Conservation (phyloP, 345 rosid genomes). For the Gossypium longicalyx region DNA sequence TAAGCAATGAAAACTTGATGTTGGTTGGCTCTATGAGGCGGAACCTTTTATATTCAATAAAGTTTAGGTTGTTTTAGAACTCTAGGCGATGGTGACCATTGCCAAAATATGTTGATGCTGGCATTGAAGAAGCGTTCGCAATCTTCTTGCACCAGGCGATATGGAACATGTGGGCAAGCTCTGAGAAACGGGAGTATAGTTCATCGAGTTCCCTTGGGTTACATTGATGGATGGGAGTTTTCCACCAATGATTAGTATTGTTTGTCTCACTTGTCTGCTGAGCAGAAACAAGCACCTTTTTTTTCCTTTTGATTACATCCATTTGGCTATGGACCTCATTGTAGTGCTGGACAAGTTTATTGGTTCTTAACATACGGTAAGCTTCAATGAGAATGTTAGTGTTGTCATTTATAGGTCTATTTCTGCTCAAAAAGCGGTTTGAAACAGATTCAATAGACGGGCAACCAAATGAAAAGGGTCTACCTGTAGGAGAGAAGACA, state of each 20-base stretch:
- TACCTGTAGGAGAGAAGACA: slow-evolving; percentile 36
- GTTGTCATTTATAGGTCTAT: background rate
- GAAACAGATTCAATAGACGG: slow-evolving; percentile 31
- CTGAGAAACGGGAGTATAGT: background rate
- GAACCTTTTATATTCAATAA: too few relatives aligned
- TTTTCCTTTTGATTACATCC: slow-evolving; percentile 16
- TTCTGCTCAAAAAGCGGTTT: slow-evolving; percentile 15
- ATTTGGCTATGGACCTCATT: slow-evolving; percentile 10
- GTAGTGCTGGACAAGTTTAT: slow-evolving; percentile 16
- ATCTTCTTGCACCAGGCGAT: background rate
- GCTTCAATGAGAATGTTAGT: slow-evolving; percentile 33
- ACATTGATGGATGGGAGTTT: slow-evolving; percentile 17
- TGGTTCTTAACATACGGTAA: slow-evolving; percentile 16
- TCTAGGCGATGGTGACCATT: too few relatives aligned
- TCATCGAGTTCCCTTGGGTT: background rate
- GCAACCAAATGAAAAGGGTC: slow-evolving; percentile 31
- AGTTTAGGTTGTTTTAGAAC: too few relatives aligned
- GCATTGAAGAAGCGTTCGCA: background rate
- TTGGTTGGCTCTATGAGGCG: too few relatives aligned
- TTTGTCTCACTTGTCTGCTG: background rate
- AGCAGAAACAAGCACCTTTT: background rate
- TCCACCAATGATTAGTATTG: slow-evolving; percentile 22
- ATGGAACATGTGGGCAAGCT: background rate
- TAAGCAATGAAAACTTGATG: too few relatives aligned
- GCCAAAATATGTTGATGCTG: background rate